phyloP scores from a whole-genome alignment of 169 alveolate genomes.

The Plasmodium knowlesi region DNA sequence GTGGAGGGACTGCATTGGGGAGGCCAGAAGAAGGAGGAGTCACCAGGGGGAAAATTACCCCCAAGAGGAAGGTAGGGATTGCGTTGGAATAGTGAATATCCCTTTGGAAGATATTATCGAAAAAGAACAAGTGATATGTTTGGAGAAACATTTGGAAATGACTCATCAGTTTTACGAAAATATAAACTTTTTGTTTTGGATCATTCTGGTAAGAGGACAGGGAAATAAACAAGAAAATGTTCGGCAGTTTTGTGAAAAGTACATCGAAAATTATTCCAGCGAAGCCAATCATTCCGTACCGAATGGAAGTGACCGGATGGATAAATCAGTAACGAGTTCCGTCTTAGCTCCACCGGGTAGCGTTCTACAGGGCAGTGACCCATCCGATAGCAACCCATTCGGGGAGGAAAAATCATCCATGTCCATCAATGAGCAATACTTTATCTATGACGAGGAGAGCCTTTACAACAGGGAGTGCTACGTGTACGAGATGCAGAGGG shows the following conservation, averaged over 20 bases:
- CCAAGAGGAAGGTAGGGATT: background rate
- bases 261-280: conserved; percentile 19
- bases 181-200: conserved; percentile 43
- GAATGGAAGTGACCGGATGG: background rate
- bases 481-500: conserved; percentile 56
- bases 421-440: conserved; percentile 34
- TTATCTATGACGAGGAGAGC: conserved; percentile 19
- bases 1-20: background rate
- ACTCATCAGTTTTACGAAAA: conserved; percentile 27
- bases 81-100: conserved; percentile 45
- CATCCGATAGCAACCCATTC: background rate
- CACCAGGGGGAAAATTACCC: background rate
- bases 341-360: background rate
- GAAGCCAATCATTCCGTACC: background rate
- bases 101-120: conserved; percentile 19
- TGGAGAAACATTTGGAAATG: conserved; percentile 49
- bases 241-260: conserved; percentile 17
- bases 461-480: conserved; percentile 19
- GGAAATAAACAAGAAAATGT: conserved; percentile 6
- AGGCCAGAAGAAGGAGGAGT: background rate
- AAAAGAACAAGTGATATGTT: conserved; percentile 30
- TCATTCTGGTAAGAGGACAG: conserved; percentile 33
- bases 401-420: background rate
- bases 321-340: background rate
- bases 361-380: background rate